phyloP scores from a whole-genome alignment of 495 filamentous ascomycete species.

The Neurospora sp. region DNA sequence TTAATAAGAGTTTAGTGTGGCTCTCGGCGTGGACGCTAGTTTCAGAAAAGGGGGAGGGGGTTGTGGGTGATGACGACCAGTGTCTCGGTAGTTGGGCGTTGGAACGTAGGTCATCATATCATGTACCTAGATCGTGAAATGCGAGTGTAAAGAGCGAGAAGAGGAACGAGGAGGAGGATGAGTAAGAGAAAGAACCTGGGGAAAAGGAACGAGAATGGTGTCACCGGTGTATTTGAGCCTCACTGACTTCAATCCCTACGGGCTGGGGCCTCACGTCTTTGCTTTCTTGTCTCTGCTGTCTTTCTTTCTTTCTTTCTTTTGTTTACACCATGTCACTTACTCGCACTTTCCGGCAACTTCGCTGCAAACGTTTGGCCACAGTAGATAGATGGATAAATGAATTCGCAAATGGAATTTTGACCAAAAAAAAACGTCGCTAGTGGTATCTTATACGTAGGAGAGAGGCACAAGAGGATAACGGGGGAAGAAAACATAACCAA shows the following conservation, averaged over 20 bases:
- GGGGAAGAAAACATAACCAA: not conserved
- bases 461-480: not conserved
- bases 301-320: too few relatives aligned
- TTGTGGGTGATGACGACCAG: not conserved
- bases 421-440: not conserved
- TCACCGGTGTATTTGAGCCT: not conserved
- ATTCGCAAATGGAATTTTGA: not conserved
- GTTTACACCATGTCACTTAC: too few relatives aligned
- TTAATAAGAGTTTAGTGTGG: not conserved
- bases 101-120: not conserved
- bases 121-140: not conserved
- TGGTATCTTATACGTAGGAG: not conserved
- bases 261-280: not conserved
- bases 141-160: not conserved
- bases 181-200: too few relatives aligned
- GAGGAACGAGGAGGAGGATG: too few relatives aligned
- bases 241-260: not conserved
- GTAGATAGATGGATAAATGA: too few relatives aligned
- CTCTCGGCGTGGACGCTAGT: not conserved
- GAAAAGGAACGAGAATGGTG: not conserved
- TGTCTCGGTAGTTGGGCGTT: not conserved
- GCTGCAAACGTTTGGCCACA: too few relatives aligned
- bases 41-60: not conserved
- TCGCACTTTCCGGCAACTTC: too few relatives aligned
- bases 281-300: too few relatives aligned